phyloP scores from a whole-genome alignment of 2,329 filamentous ascomycete genomes.

The Fusarium ambrosium region DNA sequence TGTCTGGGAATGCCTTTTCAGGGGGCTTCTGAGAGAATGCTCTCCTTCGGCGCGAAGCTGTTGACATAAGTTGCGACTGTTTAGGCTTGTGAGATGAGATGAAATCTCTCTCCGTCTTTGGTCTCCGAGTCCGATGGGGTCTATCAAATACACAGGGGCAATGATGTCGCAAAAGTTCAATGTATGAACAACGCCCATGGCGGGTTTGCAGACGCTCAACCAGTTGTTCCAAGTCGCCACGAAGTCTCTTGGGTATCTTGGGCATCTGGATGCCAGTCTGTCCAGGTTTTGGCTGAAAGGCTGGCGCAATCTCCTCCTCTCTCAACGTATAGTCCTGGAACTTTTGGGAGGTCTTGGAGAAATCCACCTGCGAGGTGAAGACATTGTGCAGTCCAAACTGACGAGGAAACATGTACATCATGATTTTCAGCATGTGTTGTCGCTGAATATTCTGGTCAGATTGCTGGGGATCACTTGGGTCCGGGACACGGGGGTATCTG shows the following conservation, averaged over 20 bases:
- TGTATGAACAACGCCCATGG: constrained; percentile 83
- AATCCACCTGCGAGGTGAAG: constrained; percentile 80
- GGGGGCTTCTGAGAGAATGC: constrained; percentile 10
- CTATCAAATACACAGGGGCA: constrained; percentile 69
- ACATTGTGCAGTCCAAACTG: constrained; percentile 94
- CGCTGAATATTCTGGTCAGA: constrained; percentile 32
- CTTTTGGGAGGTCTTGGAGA: constrained; percentile 75
- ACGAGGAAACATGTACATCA: constrained; percentile 94
- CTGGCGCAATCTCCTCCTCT: constrained; percentile 79
- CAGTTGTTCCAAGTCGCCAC: constrained; percentile 71
- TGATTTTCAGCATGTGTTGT: constrained; percentile 74
- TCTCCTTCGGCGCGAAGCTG: constrained; percentile 29
- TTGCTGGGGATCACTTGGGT: neutral
- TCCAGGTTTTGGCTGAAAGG: constrained; percentile 33
- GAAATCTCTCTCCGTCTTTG: constrained; percentile 11
- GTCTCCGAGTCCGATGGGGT: constrained; percentile 8
- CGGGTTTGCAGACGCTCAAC: constrained; percentile 77
- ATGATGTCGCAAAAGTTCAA: constrained; percentile 82
- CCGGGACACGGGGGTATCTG: constrained; percentile 62
- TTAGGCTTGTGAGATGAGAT: constrained; percentile 12
- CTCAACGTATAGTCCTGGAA: constrained; percentile 89
- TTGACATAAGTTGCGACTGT: neutral
- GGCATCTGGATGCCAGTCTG: constrained; percentile 27
- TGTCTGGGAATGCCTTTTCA: constrained; percentile 12
- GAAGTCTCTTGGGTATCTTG: constrained; percentile 75